These are phyloP conservation scores for Lepidium campestre DNA, from an alignment of 441 rosid species.

Conservation along the genomic window DNA sequence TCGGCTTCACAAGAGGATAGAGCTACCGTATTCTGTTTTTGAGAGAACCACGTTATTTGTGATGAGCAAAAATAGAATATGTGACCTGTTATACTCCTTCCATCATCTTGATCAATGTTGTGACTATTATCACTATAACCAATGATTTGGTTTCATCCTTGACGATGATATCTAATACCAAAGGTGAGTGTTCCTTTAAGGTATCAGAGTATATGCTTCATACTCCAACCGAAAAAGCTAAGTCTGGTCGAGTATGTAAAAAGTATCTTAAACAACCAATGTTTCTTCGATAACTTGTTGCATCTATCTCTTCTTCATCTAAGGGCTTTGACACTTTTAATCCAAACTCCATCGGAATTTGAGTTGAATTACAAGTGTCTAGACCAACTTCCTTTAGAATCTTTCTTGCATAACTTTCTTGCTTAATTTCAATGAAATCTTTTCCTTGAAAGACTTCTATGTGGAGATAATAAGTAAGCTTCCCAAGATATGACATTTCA, in stretches of 20 bases:
- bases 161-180: too few species aligned
- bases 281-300: not conserved
- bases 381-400: not conserved
- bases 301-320: not conserved
- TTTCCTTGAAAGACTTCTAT: not conserved
- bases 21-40: too few species aligned
- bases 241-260: not conserved
- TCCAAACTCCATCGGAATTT: not conserved
- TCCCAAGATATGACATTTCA: not conserved
- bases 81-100: not conserved
- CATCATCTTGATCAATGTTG: not conserved
- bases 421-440: not conserved
- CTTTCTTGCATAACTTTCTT: not conserved
- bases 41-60: too few species aligned
- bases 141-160: not conserved
- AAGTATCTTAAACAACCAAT: not conserved
- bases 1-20: too few species aligned
- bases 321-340: not conserved
- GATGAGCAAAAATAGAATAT: too few species aligned
- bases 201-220: not conserved
- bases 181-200: not conserved
- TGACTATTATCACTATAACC: not conserved
- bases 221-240: not conserved
- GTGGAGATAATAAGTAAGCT: not conserved
- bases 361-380: not conserved